phyloP scores from a whole-genome alignment of 1,284 basidiomycete genomes.

The Ceratobasidium sp. region DNA sequence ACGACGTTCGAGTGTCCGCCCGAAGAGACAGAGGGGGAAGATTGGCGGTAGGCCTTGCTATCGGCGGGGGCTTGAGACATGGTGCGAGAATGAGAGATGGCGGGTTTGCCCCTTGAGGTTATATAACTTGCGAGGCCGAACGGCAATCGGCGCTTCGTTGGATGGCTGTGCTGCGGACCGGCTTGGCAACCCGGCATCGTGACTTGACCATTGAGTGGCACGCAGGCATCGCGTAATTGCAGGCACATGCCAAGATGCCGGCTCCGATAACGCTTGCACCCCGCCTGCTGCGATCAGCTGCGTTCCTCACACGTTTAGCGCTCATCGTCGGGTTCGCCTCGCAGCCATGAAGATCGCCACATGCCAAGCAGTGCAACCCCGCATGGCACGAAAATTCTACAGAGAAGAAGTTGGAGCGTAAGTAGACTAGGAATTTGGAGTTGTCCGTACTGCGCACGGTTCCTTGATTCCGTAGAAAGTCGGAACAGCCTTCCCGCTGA shows the following conservation, averaged over 20 bases:
- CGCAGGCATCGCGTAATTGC: not conserved
- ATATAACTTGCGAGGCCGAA: slow-evolving; percentile 23
- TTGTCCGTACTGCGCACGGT: not conserved
- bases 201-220: slow-evolving; percentile 11
- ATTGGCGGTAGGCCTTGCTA: slow-evolving; percentile 65
- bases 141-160: slow-evolving; percentile 12
- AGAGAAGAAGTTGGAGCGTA: not conserved
- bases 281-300: slow-evolving; percentile 19
- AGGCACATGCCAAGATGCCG: slow-evolving; percentile 1
- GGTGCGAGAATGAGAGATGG: slow-evolving; percentile 3
- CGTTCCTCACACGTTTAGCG: slow-evolving; percentile 3
- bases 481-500: too few relatives aligned
- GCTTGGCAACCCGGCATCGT: slow-evolving; percentile 10
- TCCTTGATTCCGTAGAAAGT: too few relatives aligned
- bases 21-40: slow-evolving; percentile 50
- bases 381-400: too few relatives aligned
- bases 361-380: too few relatives aligned
- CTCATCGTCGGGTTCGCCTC: not conserved
- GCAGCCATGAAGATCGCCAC: not conserved
- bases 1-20: slow-evolving; percentile 63
- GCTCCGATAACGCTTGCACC: slow-evolving; percentile 13
- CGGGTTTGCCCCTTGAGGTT: not conserved
- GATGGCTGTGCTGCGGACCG: slow-evolving; percentile 42
- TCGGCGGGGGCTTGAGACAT: slow-evolving; percentile 54
- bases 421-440: not conserved